phyloP scores from a whole-genome alignment of 306 rosid species.

The Acacia confusa region DNA sequence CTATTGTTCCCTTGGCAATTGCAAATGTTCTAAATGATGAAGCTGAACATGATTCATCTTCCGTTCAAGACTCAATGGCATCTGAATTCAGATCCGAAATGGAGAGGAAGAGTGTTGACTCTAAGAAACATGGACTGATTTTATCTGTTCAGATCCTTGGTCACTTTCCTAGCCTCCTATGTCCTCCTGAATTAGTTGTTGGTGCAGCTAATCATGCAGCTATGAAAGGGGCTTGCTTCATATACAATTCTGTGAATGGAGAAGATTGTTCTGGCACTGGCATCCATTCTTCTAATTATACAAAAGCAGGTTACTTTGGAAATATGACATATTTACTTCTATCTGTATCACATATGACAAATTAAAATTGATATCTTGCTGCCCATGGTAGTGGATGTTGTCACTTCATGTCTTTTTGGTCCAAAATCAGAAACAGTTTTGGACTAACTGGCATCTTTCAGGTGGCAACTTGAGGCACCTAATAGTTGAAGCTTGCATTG shows the following conservation, averaged over 20 bases:
- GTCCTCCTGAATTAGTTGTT: conserved; percentile 67
- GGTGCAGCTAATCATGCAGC: conserved; percentile 72
- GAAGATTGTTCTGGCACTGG: conserved; percentile 45
- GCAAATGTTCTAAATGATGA: conserved; percentile 53
- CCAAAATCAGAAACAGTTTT: conserved; percentile 23
- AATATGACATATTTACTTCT: conserved; percentile 24
- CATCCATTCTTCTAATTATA: conserved; percentile 41
- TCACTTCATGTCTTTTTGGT: neutral
- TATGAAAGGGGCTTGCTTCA: conserved; percentile 54
- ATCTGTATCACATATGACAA: conserved; percentile 13
- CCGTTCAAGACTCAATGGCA: conserved; percentile 32
- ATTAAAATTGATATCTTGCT: conserved; percentile 13
- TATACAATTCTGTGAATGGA: conserved; percentile 48
- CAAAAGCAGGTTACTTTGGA: conserved; percentile 50
- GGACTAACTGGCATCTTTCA: conserved; percentile 42
- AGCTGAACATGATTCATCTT: conserved; percentile 33
- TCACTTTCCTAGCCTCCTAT: conserved; percentile 64
- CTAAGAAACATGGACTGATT: conserved; percentile 55
- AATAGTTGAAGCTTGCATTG: conserved; percentile 80
- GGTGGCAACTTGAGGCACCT: conserved; percentile 85
- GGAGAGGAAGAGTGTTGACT: conserved; percentile 36
- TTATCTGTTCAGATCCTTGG: conserved; percentile 72
- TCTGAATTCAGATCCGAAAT: conserved; percentile 37
- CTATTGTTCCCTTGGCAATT: conserved; percentile 71
- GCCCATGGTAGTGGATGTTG: conserved; percentile 3